A percentile compares a stretch with the other conserved stretches of the same genome.
Conservation (phyloP, 1,284 basidiomycete species). For the Ustilago bromivora region DNA sequence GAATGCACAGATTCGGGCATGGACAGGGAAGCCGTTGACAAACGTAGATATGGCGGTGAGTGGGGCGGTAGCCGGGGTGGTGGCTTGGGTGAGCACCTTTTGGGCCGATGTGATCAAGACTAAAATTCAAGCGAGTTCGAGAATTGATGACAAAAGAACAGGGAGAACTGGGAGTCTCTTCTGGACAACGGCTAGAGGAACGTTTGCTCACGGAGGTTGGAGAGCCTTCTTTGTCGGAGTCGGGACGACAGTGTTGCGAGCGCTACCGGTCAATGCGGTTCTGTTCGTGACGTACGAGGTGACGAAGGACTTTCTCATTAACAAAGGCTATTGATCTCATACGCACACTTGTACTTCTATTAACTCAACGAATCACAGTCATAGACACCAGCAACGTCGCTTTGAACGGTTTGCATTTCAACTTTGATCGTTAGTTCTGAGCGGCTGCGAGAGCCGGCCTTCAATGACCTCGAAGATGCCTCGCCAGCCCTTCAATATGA, state of each 20-base stretch:
- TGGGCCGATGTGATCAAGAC: conserved; percentile 66
- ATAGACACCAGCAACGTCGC: neutral
- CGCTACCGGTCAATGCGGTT: conserved; percentile 61
- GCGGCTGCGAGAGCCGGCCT: neutral
- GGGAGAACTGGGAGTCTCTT: conserved; percentile 14
- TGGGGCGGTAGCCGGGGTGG: conserved; percentile 58
- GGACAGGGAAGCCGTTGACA: conserved; percentile 17
- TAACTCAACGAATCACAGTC: neutral
- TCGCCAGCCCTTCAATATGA: conserved; percentile 35
- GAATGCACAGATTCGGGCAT: conserved; percentile 29
- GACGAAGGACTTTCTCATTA: conserved; percentile 40
- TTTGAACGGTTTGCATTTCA: neutral
- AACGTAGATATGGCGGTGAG: conserved; percentile 57
- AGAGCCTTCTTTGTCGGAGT: conserved; percentile 59
- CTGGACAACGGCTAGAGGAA: conserved; percentile 29
- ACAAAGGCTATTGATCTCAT: conserved; percentile 13
- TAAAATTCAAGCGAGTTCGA: conserved; percentile 50
- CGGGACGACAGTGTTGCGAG: conserved; percentile 59
- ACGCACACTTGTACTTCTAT: neutral
- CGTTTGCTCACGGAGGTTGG: conserved; percentile 47
- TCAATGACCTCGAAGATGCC: conserved; percentile 31
- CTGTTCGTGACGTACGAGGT: conserved; percentile 57
- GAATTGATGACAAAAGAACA: neutral
- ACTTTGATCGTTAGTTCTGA: neutral
- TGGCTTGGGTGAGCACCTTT: conserved; percentile 64